phyloP scores from a whole-genome alignment of 768 basidiomycete genomes.

The Trametes cinnabarina region DNA sequence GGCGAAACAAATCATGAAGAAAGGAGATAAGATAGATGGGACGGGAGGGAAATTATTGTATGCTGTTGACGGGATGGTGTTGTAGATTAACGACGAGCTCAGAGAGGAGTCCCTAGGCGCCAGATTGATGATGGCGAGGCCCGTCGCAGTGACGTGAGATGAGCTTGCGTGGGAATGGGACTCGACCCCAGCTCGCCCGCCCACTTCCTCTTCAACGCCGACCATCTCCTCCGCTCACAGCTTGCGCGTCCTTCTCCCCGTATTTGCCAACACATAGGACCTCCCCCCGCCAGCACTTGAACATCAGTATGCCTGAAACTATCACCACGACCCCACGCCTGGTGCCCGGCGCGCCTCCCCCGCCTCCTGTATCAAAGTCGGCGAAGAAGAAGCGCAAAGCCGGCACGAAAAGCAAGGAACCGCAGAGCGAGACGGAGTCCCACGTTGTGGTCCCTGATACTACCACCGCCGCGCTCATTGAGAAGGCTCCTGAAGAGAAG shows the following conservation, averaged over 20 bases:
- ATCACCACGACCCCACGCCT: constrained; percentile 43
- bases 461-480: constrained; percentile 44
- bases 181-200: constrained; percentile 3
- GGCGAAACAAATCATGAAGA: too few species aligned
- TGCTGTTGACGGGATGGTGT: too few species aligned
- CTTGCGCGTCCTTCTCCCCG: constrained; percentile 6
- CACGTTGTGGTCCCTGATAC: constrained; percentile 47
- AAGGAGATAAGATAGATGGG: too few species aligned
- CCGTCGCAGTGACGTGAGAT: constrained; percentile 11
- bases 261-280: neutral
- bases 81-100: too few species aligned
- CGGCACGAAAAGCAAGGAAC: constrained; percentile 33
- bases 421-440: constrained; percentile 44
- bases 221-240: neutral
- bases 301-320: constrained; percentile 37
- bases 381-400: constrained; percentile 66
- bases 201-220: constrained; percentile 1
- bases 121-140: neutral
- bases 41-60: too few species aligned
- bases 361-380: constrained; percentile 55
- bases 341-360: constrained; percentile 77
- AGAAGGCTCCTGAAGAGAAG: constrained; percentile 47
- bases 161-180: constrained; percentile 14
- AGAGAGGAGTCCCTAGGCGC: neutral
- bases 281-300: neutral